Base-by-base conservation (phyloP, 345 rosid species). In the Eutrema japonicum region DNA sequence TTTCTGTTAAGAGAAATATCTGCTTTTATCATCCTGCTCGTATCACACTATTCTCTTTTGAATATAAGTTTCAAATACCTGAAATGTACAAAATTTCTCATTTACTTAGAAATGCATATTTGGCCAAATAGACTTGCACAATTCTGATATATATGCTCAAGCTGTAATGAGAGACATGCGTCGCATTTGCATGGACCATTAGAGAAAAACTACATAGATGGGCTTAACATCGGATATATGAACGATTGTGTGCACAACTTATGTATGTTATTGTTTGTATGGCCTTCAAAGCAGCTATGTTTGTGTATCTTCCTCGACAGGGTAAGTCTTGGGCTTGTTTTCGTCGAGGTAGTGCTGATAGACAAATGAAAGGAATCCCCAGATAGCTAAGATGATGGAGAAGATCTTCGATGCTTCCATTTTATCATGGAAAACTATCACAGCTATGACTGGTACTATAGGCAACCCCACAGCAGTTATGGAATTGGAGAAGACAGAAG, bases 261-360 rank as follows among this genome's bases (percentile, higher is more conserved):
- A 29, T 68, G 50, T 43, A 51, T 74, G 50, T 42, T 18, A 18
- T 60, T 74, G 16, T 47, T 73, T 73, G 27, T 56, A 10, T 66
- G 47, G 26, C 52, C 10, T 47, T 38, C 35, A 32, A 0, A 1
- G 16, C 29, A 33, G 13, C 78, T 58, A 49, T 22, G 10, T 42
- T 53, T 69, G 38, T 29, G 65, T 46, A 16, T 63, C 59, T 55
- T 76, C 71, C 47, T 55, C 40, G 10, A 61, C 59, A 69, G 35
- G 59, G 52, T 32, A 38, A 60, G 53, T 41, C 60, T 66, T 48
- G 26, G 64, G 22, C 49, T 70, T 54, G 9, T 18, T 66, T 8
- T 80, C 82, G 33, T 87, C 91, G 2, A 85, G 75, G 68, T 87
- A 83, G 3, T 87, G 88, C 77, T 87, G 96, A 83, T 22, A 86